Base-by-base conservation (phyloP, 257 asterid species). In the Solanum neorickii region DNA sequence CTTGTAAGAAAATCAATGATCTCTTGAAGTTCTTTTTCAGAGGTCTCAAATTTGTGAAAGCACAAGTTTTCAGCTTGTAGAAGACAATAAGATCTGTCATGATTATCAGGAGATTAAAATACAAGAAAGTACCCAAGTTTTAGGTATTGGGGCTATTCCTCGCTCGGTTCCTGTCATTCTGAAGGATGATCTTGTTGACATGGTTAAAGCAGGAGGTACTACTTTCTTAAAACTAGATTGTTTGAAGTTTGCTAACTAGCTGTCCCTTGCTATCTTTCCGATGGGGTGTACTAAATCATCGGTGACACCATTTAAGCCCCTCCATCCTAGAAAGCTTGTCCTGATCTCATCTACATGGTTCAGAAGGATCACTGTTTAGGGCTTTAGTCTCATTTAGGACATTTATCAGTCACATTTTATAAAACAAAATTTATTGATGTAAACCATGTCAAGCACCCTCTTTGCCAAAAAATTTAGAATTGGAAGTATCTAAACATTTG, bases 91-190 rank as follows among this genome's bases (percentile, higher is more conserved):
- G 92, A 84, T 92, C 87, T 95, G 99, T 70, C 98, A 93, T 92
- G 99, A 97, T 92, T 97, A 97, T 90, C 99, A 97, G 91, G 99
- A 97, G 92, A 94, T 97, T 65, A 96, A 97, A 91, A 93, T 97
- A 87, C 99, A 97, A 93, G 99, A 97, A 90, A 96, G 94, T 90
- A 94, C 99, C 66, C 99, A 97, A 88, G 95, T 97, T 82, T 93
- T 97, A 85, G 99, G 98, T 75, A 98, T 97, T 91, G 99, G 99
- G 88, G 96, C 99, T 86, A 95, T 97, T 90, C 99, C 99, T 86
- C 99, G 99, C 87, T 95, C 99, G 31, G 91, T 97, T 87, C 96
- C 95, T 90, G 96, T 93, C 89, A 96, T 97, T 88, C 89, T 97
- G 93, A 95, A 92, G 94, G 98, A 97, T 89, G 99, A 97, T 91